These are phyloP conservation scores for Cicer arietinum DNA, from an alignment of 306 rosid genomes.

Conservation along the genomic window DNA sequence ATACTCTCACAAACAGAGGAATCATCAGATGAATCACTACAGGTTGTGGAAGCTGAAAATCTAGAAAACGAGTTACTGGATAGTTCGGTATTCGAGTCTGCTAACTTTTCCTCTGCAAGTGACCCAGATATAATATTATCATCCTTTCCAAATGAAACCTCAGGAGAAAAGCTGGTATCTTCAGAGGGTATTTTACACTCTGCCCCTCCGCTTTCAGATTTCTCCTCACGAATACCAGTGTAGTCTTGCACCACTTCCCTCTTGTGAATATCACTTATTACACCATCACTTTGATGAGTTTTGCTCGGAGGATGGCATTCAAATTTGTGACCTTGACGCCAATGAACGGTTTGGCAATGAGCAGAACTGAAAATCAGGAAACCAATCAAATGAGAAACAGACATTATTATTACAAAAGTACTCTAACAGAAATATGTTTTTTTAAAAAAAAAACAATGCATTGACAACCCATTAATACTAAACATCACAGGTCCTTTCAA, in stretches of 20 bases:
- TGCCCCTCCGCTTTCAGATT: conserved; percentile 37
- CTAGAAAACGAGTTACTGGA: conserved; percentile 82
- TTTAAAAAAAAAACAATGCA: conserved; percentile 15
- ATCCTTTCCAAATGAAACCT: conserved; percentile 50
- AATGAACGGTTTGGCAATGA: conserved; percentile 87
- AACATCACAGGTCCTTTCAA: conserved; percentile 21
- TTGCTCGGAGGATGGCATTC: conserved; percentile 70
- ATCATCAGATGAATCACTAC: conserved; percentile 75
- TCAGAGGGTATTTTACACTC: conserved; percentile 35
- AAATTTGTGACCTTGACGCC: conserved; percentile 94
- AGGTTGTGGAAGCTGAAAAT: conserved; percentile 60
- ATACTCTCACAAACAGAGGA: conserved; percentile 73
- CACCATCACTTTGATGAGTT: conserved; percentile 34
- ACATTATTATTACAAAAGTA: background rate
- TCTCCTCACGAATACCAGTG: conserved; percentile 43
- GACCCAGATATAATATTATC: conserved; percentile 53
- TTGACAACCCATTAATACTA: conserved; percentile 6
- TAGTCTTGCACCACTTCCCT: conserved; percentile 49
- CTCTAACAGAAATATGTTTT: background rate
- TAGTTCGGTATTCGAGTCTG: conserved; percentile 59
- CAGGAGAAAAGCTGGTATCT: conserved; percentile 44
- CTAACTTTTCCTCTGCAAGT: conserved; percentile 49
- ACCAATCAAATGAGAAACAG: background rate
- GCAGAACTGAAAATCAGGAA: conserved; percentile 70
- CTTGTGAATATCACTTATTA: conserved; percentile 45